A percentile compares a stretch with the other conserved stretches of the same genome.
These are phyloP conservation scores for Rhododendron henanense DNA, from an alignment of 148 eudicot genomes.

Conservation along the genomic window DNA sequence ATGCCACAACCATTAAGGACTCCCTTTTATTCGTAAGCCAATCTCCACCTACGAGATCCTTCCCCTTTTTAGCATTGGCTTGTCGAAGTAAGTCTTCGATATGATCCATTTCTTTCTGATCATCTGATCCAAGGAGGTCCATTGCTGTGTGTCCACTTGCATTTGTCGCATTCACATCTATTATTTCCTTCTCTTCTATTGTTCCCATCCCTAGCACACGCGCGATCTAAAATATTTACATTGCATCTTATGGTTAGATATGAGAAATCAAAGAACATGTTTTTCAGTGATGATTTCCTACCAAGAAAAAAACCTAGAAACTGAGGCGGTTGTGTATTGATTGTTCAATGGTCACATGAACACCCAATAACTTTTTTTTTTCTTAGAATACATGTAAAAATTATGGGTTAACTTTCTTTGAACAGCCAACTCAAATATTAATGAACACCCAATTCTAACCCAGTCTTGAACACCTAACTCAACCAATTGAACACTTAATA, in stretches of 20 bases:
- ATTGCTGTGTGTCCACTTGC: slow-evolving; percentile 9
- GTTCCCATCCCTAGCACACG: background rate
- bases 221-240: background rate
- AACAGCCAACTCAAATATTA: too few species aligned
- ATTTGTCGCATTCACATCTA: slow-evolving; percentile 13
- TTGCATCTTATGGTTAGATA: background rate
- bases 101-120: background rate
- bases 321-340: too few species aligned
- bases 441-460: too few species aligned
- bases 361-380: too few species aligned
- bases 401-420: too few species aligned
- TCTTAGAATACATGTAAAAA: too few species aligned
- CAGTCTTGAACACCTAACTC: too few species aligned
- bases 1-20: slow-evolving; percentile 33
- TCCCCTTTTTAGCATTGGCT: background rate
- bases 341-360: too few species aligned
- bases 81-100: background rate
- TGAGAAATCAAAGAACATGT: too few species aligned
- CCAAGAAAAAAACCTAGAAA: too few species aligned
- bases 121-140: background rate
- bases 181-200: background rate
- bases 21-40: slow-evolving; percentile 14
- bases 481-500: too few species aligned
- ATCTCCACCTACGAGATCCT: background rate
- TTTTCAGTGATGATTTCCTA: too few species aligned